Percentiles rank a stretch among this genome's conserved stretches.
Evolutionary conservation across 176 grass and related monocot species (phyloP).

Genomic region (Rhynchospora breviuscula): DNA sequence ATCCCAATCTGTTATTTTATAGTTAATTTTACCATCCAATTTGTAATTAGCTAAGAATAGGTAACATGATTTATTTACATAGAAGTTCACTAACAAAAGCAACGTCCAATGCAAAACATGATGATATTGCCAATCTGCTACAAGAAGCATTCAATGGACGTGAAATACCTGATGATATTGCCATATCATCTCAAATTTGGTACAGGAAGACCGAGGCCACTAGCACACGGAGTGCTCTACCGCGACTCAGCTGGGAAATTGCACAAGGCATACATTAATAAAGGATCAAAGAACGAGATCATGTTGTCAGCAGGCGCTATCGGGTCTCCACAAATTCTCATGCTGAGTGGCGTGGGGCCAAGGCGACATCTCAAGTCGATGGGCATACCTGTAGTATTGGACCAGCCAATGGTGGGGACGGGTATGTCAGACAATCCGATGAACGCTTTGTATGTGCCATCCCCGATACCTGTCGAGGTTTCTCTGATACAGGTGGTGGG

Average conservation of each 20-base stretch:
- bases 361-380: slow-evolving; percentile 41
- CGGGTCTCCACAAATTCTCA: slow-evolving; percentile 81
- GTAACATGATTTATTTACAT: neutral
- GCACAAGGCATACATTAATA: slow-evolving; percentile 52
- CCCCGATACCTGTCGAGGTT: slow-evolving; percentile 56
- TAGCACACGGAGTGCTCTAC: slow-evolving; percentile 58
- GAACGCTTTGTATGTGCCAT: slow-evolving; percentile 67
- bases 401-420: slow-evolving; percentile 60
- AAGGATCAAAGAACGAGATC: slow-evolving; percentile 42
- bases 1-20: neutral
- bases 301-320: slow-evolving; percentile 68
- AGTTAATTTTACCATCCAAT: neutral
- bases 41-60: neutral
- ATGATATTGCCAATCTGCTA: neutral
- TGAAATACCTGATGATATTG: neutral
- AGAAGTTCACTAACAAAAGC: neutral
- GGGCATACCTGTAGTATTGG: slow-evolving; percentile 48
- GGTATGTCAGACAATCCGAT: slow-evolving; percentile 81
- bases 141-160: neutral
- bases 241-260: slow-evolving; percentile 29
- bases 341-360: slow-evolving; percentile 83
- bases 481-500: slow-evolving; percentile 85
- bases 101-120: neutral
- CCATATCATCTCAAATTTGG: neutral
- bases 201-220: slow-evolving; percentile 37